These are phyloP conservation scores for Barnettozyma hawaiiensis DNA, from an alignment of 1,139 yeast species.

Conservation along the genomic window DNA sequence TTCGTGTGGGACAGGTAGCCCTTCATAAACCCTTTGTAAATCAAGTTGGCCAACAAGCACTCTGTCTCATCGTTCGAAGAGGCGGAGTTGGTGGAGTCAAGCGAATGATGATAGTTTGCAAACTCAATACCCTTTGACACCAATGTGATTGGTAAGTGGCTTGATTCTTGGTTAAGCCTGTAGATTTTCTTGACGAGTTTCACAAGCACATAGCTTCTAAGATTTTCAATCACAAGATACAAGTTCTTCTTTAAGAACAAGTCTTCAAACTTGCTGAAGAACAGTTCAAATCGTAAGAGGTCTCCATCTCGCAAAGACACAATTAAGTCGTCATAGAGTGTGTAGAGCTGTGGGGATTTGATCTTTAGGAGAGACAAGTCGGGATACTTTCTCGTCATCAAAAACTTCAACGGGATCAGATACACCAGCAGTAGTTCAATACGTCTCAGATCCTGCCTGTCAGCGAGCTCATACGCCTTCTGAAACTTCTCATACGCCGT, in stretches of 20 bases:
- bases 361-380: conserved; percentile 13
- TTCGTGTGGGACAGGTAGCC: conserved; percentile 82
- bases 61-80: conserved; percentile 50
- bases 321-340: conserved; percentile 42
- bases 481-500: conserved; percentile 45
- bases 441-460: conserved; percentile 28
- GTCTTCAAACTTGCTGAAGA: conserved; percentile 40
- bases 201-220: conserved; percentile 48
- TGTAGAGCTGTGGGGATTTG: conserved; percentile 10
- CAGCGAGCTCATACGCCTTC: conserved; percentile 41
- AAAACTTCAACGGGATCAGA: conserved; percentile 50
- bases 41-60: conserved; percentile 64
- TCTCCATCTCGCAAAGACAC: conserved; percentile 51
- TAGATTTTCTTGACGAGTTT: conserved; percentile 49
- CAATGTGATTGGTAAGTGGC: conserved; percentile 43
- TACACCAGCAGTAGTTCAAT: conserved; percentile 41
- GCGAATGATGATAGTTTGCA: conserved; percentile 27
- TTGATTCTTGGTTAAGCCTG: conserved; percentile 29
- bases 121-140: conserved; percentile 44
- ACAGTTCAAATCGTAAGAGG: conserved; percentile 41
- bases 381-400: conserved; percentile 41
- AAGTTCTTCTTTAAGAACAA: conserved; percentile 55
- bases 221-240: conserved; percentile 53
- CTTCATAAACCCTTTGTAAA: conserved; percentile 57
- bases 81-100: conserved; percentile 6